A percentile compares a stretch with the other conserved stretches of the same genome.
phyloP scores from a whole-genome alignment of 169 alveolate genomes.

The Toxoplasma gondii region DNA sequence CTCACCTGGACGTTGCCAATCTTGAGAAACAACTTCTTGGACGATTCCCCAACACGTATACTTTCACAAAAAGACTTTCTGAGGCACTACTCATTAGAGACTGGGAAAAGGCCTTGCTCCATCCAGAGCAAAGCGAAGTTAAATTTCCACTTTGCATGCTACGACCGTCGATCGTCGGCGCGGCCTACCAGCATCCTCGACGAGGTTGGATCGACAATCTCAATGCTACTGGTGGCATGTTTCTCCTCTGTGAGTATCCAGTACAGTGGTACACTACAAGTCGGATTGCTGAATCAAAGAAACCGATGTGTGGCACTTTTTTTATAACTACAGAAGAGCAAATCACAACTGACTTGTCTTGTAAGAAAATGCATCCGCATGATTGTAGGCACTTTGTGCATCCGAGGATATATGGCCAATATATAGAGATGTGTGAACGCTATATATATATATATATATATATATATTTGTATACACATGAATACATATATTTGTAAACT shows the following conservation, averaged over 20 bases:
- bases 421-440: too few relatives aligned
- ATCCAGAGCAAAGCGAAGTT: not conserved
- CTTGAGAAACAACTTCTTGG: conserved; percentile 51
- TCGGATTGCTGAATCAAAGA: too few relatives aligned
- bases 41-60: conserved; percentile 48
- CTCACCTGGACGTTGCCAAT: conserved; percentile 7
- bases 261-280: not conserved
- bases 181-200: conserved; percentile 47
- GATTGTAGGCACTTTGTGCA: too few relatives aligned
- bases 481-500: too few relatives aligned
- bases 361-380: too few relatives aligned
- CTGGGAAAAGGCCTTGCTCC: conserved; percentile 14
- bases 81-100: conserved; percentile 43
- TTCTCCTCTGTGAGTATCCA: conserved; percentile 39
- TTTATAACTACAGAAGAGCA: too few relatives aligned
- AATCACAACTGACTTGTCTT: too few relatives aligned
- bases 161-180: conserved; percentile 53
- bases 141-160: conserved; percentile 42
- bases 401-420: too few relatives aligned
- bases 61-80: conserved; percentile 49
- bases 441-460: too few relatives aligned
- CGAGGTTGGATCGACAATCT: conserved; percentile 51
- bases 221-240: conserved; percentile 54
- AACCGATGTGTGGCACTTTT: too few relatives aligned
- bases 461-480: too few relatives aligned